A percentile compares a stretch with the other conserved stretches of the same genome.
Conservation (phyloP, 352 stramenopile genomes). For the Phytophthora tentaculata region DNA sequence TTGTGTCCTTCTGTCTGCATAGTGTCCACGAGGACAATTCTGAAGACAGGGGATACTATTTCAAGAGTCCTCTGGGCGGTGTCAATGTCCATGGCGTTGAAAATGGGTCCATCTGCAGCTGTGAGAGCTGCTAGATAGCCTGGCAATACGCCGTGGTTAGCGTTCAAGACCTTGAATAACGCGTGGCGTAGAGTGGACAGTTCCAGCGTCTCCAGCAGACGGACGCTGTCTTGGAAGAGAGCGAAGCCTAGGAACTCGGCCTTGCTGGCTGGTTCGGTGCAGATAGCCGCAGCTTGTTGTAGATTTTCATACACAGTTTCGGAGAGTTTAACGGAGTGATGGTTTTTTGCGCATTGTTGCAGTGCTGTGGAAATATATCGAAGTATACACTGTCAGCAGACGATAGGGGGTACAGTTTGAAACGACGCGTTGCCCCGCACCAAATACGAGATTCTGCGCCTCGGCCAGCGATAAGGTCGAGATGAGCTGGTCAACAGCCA, state of each 20-base stretch:
- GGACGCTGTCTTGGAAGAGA: slow-evolving; percentile 42
- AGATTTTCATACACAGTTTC: slow-evolving; percentile 33
- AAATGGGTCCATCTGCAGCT: slow-evolving; percentile 18
- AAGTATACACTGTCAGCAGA: slow-evolving; percentile 10
- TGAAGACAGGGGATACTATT: slow-evolving; percentile 39
- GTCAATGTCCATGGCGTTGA: neutral
- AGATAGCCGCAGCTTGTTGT: slow-evolving; percentile 51
- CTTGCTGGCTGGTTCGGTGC: slow-evolving; percentile 51
- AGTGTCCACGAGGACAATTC: slow-evolving; percentile 41
- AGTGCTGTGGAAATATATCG: slow-evolving; percentile 14
- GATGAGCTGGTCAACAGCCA: slow-evolving; percentile 34
- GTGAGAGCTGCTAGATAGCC: slow-evolving; percentile 52
- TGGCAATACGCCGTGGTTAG: slow-evolving; percentile 42
- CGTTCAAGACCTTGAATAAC: slow-evolving; percentile 49
- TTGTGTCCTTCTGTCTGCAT: slow-evolving; percentile 33
- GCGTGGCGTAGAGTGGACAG: slow-evolving; percentile 1
- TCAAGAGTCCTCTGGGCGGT: slow-evolving; percentile 21
- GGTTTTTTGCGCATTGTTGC: slow-evolving; percentile 16
- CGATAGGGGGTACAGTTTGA: neutral
- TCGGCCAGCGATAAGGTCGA: slow-evolving; percentile 28
- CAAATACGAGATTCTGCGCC: slow-evolving; percentile 38
- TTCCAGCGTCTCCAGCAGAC: slow-evolving; percentile 16
- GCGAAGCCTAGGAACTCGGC: slow-evolving; percentile 54
- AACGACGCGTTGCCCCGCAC: slow-evolving; percentile 20
- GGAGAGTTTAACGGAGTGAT: slow-evolving; percentile 6